A percentile compares a stretch with the other conserved stretches of the same genome.
phyloP scores from a whole-genome alignment of 768 basidiomycete genomes.

The Boletus sensibilis region DNA sequence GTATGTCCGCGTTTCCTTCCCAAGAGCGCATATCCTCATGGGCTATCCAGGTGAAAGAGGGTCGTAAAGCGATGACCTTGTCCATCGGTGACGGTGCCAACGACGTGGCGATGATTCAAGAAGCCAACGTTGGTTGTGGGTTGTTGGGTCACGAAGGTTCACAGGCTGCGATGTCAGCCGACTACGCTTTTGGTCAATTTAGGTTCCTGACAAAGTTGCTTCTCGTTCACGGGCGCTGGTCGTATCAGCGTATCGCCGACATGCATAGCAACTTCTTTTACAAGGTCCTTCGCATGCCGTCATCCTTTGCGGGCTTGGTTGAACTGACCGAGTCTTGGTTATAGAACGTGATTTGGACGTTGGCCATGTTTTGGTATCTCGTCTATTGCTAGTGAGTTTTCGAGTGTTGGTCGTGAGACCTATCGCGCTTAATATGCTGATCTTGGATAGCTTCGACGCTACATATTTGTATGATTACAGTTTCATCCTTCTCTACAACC shows the following conservation, averaged over 20 bases:
- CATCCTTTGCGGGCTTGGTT: background rate
- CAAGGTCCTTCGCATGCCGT: slow-evolving; percentile 50
- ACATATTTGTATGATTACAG: slow-evolving; percentile 96
- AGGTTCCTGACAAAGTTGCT: slow-evolving; percentile 88
- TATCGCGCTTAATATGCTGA: slow-evolving; percentile 13
- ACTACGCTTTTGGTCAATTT: slow-evolving; percentile 98
- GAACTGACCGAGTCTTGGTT: background rate
- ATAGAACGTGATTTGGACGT: slow-evolving; percentile 89
- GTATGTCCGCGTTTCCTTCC: slow-evolving; percentile 41
- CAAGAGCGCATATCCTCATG: background rate
- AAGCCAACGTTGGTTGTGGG: slow-evolving; percentile 97
- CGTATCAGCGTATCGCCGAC: slow-evolving; percentile 92
- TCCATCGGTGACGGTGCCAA: slow-evolving; percentile 98
- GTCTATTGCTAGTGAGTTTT: slow-evolving; percentile 74
- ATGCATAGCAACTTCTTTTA: slow-evolving; percentile 99
- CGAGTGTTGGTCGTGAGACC: background rate
- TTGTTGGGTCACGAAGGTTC: slow-evolving; percentile 93
- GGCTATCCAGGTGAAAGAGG: slow-evolving; percentile 79
- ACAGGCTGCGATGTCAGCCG: slow-evolving; percentile 98
- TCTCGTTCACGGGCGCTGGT: slow-evolving; percentile 95
- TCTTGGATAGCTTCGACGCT: slow-evolving; percentile 72
- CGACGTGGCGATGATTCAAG: slow-evolving; percentile 99
- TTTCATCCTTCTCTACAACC: slow-evolving; percentile 88
- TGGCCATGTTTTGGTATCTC: slow-evolving; percentile 92
- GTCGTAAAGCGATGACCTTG: slow-evolving; percentile 91